Conservation (phyloP, 2,329 filamentous ascomycete genomes). For the Aspergillus quadricinctus region DNA sequence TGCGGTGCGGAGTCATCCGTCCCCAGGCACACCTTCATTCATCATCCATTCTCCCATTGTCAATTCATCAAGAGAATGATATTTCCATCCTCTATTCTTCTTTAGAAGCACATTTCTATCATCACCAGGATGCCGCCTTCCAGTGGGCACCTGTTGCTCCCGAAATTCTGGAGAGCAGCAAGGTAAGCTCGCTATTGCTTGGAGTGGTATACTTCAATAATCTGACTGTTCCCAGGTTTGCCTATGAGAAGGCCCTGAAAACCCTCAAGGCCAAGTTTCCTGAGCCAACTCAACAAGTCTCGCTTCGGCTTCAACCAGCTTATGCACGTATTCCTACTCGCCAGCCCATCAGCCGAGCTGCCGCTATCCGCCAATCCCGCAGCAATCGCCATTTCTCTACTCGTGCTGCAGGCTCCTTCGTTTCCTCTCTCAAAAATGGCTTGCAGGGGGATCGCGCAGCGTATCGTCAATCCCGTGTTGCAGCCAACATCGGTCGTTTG, state of each 20-base stretch:
- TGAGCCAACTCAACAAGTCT: slow-evolving; percentile 34
- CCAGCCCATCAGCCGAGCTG: slow-evolving; percentile 59
- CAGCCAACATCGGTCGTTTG: slow-evolving; percentile 55
- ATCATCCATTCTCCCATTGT: slow-evolving; percentile 9
- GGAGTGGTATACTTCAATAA: slow-evolving; percentile 2
- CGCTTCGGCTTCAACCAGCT: slow-evolving; percentile 55
- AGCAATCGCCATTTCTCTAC: slow-evolving; percentile 59
- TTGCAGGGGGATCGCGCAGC: slow-evolving; percentile 47
- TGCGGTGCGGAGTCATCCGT: slow-evolving; percentile 26
- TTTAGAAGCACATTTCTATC: slow-evolving; percentile 1
- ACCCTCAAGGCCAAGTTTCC: slow-evolving; percentile 41
- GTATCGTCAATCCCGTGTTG: slow-evolving; percentile 55
- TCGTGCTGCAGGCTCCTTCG: slow-evolving; percentile 46
- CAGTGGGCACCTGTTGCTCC: slow-evolving; percentile 47
- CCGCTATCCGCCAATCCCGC: slow-evolving; percentile 60
- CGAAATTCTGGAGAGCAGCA: slow-evolving; percentile 46
- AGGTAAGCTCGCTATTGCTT: slow-evolving; percentile 32
- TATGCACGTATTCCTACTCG: slow-evolving; percentile 54
- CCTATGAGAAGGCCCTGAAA: slow-evolving; percentile 44
- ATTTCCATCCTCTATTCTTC: slow-evolving; percentile 11
- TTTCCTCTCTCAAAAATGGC: slow-evolving; percentile 43
- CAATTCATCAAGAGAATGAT: slow-evolving; percentile 12
- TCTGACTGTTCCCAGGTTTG: slow-evolving; percentile 39
- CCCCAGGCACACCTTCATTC: slow-evolving; percentile 10
- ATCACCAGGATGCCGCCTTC: slow-evolving; percentile 42